These are phyloP conservation scores for Xerocomellus dryophilus DNA, from an alignment of 768 basidiomycete genomes.

Conservation along the genomic window DNA sequence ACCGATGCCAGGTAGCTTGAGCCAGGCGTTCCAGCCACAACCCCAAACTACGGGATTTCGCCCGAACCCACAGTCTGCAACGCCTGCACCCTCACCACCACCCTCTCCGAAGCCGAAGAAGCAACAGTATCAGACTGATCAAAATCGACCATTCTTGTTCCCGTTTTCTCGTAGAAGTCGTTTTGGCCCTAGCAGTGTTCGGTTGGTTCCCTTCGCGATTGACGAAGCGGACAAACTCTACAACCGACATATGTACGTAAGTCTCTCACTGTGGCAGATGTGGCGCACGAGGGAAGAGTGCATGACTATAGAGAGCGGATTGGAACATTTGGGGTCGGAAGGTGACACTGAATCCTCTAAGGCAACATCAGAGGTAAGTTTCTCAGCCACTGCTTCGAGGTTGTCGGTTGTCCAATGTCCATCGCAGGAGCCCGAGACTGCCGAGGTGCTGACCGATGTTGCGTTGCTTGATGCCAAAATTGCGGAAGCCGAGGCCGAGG, in stretches of 20 bases:
- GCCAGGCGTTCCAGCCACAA: slow-evolving; percentile 37
- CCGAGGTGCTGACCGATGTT: slow-evolving; percentile 70
- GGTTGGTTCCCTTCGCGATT: slow-evolving; percentile 90
- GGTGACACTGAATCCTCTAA: slow-evolving; percentile 53
- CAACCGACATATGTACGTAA: slow-evolving; percentile 85
- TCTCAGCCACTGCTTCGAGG: background rate
- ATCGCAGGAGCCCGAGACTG: slow-evolving; percentile 53
- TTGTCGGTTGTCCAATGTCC: background rate
- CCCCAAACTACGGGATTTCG: slow-evolving; percentile 28
- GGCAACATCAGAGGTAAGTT: slow-evolving; percentile 40
- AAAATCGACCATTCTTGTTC: slow-evolving; percentile 88
- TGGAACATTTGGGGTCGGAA: slow-evolving; percentile 73
- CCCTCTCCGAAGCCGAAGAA: slow-evolving; percentile 90
- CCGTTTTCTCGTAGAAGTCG: slow-evolving; percentile 76
- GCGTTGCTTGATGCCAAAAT: slow-evolving; percentile 72
- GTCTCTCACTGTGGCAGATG: slow-evolving; percentile 86
- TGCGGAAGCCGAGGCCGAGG: slow-evolving; percentile 58
- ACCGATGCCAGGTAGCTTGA: slow-evolving; percentile 36
- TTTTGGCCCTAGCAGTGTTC: slow-evolving; percentile 49
- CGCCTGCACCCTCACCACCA: slow-evolving; percentile 89
- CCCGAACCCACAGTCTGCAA: slow-evolving; percentile 65
- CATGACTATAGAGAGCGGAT: slow-evolving; percentile 88
- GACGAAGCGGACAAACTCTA: slow-evolving; percentile 94
- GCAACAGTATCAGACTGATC: slow-evolving; percentile 98
- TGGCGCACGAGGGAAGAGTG: slow-evolving; percentile 95